phyloP scores from a whole-genome alignment of 495 filamentous ascomycete species.

The Podospora anserina region DNA sequence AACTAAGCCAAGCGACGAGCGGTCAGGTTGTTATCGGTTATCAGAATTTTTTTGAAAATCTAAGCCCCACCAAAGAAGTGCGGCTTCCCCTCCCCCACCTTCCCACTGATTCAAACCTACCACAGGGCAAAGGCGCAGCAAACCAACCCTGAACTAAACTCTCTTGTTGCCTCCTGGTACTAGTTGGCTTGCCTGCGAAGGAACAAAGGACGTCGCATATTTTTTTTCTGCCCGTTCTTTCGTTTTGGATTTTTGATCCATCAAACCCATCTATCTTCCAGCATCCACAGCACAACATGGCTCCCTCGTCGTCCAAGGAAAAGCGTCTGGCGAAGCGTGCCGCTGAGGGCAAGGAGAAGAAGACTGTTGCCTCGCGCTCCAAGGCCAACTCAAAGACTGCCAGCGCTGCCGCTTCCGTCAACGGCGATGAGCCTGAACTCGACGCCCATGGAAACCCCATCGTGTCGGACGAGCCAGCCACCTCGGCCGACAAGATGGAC shows the following conservation, averaged over 20 bases:
- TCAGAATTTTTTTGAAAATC: slow-evolving; percentile 36
- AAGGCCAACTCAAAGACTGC: slow-evolving; percentile 66
- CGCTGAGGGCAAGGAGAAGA: slow-evolving; percentile 71
- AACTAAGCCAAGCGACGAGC: neutral
- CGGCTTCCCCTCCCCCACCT: slow-evolving; percentile 32
- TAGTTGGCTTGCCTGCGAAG: slow-evolving; percentile 12
- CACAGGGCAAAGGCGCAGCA: slow-evolving; percentile 25
- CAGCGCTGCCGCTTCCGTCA: slow-evolving; percentile 62
- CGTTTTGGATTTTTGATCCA: slow-evolving; percentile 17
- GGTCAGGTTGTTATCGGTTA: slow-evolving; percentile 34
- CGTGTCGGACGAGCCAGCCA: slow-evolving; percentile 64
- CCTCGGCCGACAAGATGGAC: slow-evolving; percentile 66
- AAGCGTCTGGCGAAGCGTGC: slow-evolving; percentile 95
- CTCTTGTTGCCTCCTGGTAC: slow-evolving; percentile 15
- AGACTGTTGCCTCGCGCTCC: slow-evolving; percentile 62
- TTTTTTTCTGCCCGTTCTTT: slow-evolving; percentile 14
- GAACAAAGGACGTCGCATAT: slow-evolving; percentile 20
- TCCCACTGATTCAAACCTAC: slow-evolving; percentile 27
- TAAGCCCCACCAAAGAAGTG: slow-evolving; percentile 34
- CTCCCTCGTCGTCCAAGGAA: slow-evolving; percentile 96
- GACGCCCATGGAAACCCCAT: slow-evolving; percentile 60
- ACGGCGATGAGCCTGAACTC: slow-evolving; percentile 64
- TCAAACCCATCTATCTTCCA: neutral
- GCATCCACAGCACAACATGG: slow-evolving; percentile 49
- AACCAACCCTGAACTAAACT: slow-evolving; percentile 15